These are phyloP conservation scores for Blastobotrys serpentis DNA, from an alignment of 1,139 yeast species.

Conservation along the genomic window DNA sequence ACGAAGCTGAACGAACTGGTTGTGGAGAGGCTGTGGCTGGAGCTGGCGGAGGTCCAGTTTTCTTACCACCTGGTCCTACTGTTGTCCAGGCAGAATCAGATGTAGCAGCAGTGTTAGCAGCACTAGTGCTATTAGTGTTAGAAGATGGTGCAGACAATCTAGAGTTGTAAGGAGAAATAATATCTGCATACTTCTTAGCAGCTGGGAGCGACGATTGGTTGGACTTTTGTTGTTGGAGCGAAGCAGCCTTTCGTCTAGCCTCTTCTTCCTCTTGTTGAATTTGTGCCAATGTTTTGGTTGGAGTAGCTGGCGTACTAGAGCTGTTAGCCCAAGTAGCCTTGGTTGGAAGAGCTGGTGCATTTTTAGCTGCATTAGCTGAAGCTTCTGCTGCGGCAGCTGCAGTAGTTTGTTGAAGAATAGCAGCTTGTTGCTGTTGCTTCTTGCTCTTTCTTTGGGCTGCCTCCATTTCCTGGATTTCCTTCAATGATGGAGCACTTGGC, in stretches of 20 bases:
- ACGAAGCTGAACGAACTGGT: conserved; percentile 49
- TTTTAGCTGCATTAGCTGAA: conserved; percentile 18
- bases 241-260: conserved; percentile 26
- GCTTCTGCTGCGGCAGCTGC: conserved; percentile 23
- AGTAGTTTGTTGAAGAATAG: conserved; percentile 34
- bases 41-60: conserved; percentile 25
- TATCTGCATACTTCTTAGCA: conserved; percentile 4
- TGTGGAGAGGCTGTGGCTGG: conserved; percentile 23
- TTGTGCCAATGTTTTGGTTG: conserved; percentile 47
- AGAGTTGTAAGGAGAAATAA: neutral
- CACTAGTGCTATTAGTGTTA: conserved; percentile 5
- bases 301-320: conserved; percentile 28
- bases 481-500: conserved; percentile 54
- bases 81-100: conserved; percentile 39
- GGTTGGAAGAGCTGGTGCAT: conserved; percentile 43
- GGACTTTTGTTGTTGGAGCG: conserved; percentile 14
- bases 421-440: conserved; percentile 35
- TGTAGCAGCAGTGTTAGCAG: neutral
- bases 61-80: conserved; percentile 37
- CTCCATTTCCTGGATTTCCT: conserved; percentile 70
- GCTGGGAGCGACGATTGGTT: neutral
- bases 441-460: conserved; percentile 45
- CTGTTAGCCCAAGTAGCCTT: conserved; percentile 58
- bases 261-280: conserved; percentile 50
- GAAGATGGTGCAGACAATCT: neutral